Conservation (phyloP, 1,284 basidiomycete species). For the Marasmius oreades region DNA sequence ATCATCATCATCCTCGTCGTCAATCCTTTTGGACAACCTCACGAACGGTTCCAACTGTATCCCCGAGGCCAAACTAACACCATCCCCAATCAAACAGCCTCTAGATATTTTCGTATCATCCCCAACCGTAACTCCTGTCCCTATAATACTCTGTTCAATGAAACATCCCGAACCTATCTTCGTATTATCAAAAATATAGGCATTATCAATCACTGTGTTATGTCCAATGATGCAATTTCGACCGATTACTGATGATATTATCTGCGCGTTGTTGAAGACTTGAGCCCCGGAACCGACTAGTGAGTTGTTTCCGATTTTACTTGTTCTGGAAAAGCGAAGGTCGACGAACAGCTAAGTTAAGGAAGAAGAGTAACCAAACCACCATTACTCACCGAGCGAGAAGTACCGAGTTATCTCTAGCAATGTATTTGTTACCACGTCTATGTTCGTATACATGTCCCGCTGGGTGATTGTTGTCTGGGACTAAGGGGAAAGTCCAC, state of each 20-base stretch:
- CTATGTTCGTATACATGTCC: constrained; percentile 79
- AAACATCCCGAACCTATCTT: constrained; percentile 74
- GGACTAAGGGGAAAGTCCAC: constrained; percentile 94
- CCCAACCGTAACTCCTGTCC: constrained; percentile 69
- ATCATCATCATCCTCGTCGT: constrained; percentile 37
- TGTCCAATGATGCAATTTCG: constrained; percentile 67
- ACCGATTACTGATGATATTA: constrained; percentile 76
- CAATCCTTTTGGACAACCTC: constrained; percentile 51
- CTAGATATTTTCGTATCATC: constrained; percentile 58
- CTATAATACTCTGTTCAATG: constrained; percentile 78
- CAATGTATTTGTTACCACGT: constrained; percentile 83
- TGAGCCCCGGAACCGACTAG: constrained; percentile 73
- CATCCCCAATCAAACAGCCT: constrained; percentile 80
- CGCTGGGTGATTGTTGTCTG: constrained; percentile 88
- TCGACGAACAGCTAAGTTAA: background rate
- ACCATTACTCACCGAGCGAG: constrained; percentile 62
- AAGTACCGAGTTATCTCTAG: constrained; percentile 68
- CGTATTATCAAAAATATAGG: constrained; percentile 83
- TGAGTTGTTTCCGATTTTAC: constrained; percentile 79
- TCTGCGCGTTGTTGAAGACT: constrained; percentile 59
- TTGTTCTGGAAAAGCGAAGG: constrained; percentile 52
- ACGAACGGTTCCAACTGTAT: constrained; percentile 71
- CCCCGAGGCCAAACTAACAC: constrained; percentile 72
- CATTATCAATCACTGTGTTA: constrained; percentile 60
- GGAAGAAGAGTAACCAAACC: background rate